Evolutionary conservation across 2,329 filamentous ascomycete genomes (phyloP), one percentile per base, ranked within the genome.

Genomic region (Didymella glomerata): DNA sequence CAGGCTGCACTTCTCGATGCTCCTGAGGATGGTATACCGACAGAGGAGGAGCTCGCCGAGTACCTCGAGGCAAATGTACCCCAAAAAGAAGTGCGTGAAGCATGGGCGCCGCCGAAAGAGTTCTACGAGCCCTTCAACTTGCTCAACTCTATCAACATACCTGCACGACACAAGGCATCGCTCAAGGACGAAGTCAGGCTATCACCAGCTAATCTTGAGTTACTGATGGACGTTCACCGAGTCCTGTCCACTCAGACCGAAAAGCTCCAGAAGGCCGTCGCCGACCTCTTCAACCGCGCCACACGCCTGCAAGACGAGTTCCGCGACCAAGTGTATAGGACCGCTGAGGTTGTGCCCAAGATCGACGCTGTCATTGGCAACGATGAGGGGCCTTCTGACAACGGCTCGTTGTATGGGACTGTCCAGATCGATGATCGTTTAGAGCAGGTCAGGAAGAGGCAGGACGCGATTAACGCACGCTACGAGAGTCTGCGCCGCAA

Each of bases 181-280:
- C 78, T 91, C 48, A 86, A 85, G 57, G 88, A 91, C 61, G 86
- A 90, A 69, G 82, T 93, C 53, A 84, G 86, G 58, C 83, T 93
- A 22, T 90, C 88, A 22, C 86, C 89, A 13, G 85, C 89, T 22
- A 91, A 89, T 2, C 81, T 93, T 18, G 85, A 88, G 63, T 82
- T 92, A 36, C 85, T 94, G 65, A 90, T 89, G 27, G 87, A 91
- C 59, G 87, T 87, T 0, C 91, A 94, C 74, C 87, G 89, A 70
- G 80, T 90, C 5, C 81, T 93, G 6, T 87, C 87, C 62, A 83
- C 85, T 10, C 90, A 93, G 75, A 92, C 89, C 0, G 83, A 89
- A 65, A 82, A 82, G 11, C 82, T 93, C 11, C 89, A 90, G 16
- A 79, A 85, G 42, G 90, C 89, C 1, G 90, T 89, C 0, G 86